Evolutionary conservation across 371 early-diverging fungal species (phyloP), one percentile per base, ranked within the genome.

Genomic region (Apophysomyces trapeziformis): DNA sequence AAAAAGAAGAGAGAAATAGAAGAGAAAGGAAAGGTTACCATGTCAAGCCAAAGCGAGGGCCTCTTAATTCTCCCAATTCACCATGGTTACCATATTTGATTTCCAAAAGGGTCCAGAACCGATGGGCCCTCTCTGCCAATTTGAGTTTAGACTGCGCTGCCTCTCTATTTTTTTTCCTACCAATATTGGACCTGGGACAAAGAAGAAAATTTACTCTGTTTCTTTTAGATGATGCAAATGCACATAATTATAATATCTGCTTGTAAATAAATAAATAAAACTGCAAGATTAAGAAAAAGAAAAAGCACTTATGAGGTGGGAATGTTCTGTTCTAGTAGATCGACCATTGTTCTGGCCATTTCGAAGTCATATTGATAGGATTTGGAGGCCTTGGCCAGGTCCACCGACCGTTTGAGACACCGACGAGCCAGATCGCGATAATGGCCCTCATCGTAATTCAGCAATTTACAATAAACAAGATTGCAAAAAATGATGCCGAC

Each of bases 281-380:
- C 54, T 50, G 54, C 54, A 50, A 50, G 54, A 50, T 50, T 50
- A 50, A 21, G 8, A 26, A 18, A 50, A 18, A 21, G 21, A 45
- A 45, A 45, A 45, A 13, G 8, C 4, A 18, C 21, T 50, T 21
- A 50, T 50, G 21, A 50, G 18, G 21, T 21, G 54, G 54, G 54
- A 50, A 74, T 67, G 61, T 73, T 68, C 18, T 61, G 61, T 26
- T 78, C 78, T 72, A 81, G 69, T 5, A 68, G 64, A 26, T 57
- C 8, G 0, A 76, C 75, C 13, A 81, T 63, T 36, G 63, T 67
- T 8, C 65, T 68, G 7, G 73, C 64, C 66, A 68, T 66, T 67
- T 81, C 81, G 64, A 78, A 74, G 39, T 81, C 78, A 62, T 81
- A 78, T 37, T 66, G 59, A 57, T 78, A 81, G 1, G 68, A 57